Evolutionary conservation across 495 filamentous ascomycete genomes (phyloP).

Genomic region (Thermothielavioides terrestris): DNA sequence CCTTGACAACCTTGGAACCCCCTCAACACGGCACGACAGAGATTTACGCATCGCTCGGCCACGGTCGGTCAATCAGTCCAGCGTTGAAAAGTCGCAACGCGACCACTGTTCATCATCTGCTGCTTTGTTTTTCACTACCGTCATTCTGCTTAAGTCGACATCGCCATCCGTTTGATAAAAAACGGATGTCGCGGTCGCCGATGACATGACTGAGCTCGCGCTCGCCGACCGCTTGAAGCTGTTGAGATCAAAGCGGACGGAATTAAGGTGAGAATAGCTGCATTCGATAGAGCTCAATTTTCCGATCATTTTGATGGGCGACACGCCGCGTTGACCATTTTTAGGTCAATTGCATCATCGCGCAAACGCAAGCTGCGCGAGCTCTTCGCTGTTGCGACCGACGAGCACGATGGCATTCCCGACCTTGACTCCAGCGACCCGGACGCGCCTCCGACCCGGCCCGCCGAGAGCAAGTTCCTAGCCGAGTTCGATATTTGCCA

Average conservation of each 20-base stretch:
- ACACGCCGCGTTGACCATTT: constrained; percentile 30
- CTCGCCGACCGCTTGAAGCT: constrained; percentile 46
- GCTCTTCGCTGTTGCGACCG: constrained; percentile 57
- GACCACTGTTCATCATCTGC: constrained; percentile 56
- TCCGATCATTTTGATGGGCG: constrained; percentile 38
- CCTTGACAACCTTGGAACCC: constrained; percentile 12
- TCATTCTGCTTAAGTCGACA: constrained; percentile 24
- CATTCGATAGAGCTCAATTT: constrained; percentile 35
- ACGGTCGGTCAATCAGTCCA: constrained; percentile 20
- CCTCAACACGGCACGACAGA: constrained; percentile 21
- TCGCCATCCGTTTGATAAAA: constrained; percentile 43
- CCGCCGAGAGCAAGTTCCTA: constrained; percentile 57
- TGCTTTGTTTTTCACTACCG: constrained; percentile 28
- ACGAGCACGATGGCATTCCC: constrained; percentile 36
- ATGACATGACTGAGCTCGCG: constrained; percentile 52
- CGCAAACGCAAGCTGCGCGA: constrained; percentile 78
- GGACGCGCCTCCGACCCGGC: constrained; percentile 41
- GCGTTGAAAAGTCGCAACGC: constrained; percentile 49
- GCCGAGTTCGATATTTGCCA: constrained; percentile 64
- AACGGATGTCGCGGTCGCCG: constrained; percentile 51
- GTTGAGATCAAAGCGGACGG: constrained; percentile 44
- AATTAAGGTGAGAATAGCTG: constrained; percentile 38
- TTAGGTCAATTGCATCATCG: constrained; percentile 64
- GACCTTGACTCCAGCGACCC: constrained; percentile 34
- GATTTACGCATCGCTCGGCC: constrained; percentile 24